Evolutionary conservation across 805 yeast species (phyloP).

Genomic region (Yamadazyma sp.): DNA sequence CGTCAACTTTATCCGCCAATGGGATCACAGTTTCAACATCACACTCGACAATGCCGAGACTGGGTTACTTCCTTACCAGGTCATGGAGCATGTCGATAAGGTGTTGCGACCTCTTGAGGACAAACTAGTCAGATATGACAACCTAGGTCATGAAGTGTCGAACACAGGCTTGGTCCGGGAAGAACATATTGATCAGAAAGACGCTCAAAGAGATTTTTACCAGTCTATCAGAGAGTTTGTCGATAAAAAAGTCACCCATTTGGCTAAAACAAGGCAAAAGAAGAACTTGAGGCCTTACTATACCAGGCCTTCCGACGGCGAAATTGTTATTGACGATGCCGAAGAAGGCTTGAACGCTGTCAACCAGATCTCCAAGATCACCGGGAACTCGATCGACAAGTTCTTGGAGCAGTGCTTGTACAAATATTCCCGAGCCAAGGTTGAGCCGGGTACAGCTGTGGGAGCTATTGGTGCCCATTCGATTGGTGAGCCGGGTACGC

Average conservation of each 20-base stretch:
- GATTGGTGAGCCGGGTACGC: slow-evolving; percentile 99
- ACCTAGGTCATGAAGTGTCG: slow-evolving; percentile 56
- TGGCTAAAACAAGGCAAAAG: slow-evolving; percentile 57
- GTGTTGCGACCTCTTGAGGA: slow-evolving; percentile 62
- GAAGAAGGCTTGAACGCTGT: slow-evolving; percentile 44
- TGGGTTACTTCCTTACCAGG: slow-evolving; percentile 70
- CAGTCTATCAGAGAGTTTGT: slow-evolving; percentile 70
- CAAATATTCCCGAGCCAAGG: slow-evolving; percentile 86
- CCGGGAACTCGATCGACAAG: slow-evolving; percentile 55
- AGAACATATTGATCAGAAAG: slow-evolving; percentile 76
- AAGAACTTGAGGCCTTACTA: slow-evolving; percentile 50
- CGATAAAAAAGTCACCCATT: slow-evolving; percentile 49
- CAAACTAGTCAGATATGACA: slow-evolving; percentile 65
- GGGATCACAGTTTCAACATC: slow-evolving; percentile 86
- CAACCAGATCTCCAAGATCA: slow-evolving; percentile 65
- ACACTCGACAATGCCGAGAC: slow-evolving; percentile 57
- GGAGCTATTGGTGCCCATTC: slow-evolving; percentile 99
- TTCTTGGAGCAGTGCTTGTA: slow-evolving; percentile 75
- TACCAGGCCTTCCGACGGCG: slow-evolving; percentile 43
- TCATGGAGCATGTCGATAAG: slow-evolving; percentile 52
- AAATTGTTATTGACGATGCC: slow-evolving; percentile 33
- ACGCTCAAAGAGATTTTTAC: slow-evolving; percentile 86
- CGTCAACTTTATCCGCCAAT: slow-evolving; percentile 87
- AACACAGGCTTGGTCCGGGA: slow-evolving; percentile 38
- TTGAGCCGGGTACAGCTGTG: slow-evolving; percentile 98